Evolutionary conservation across 78 protist species (phyloP).

Genomic region (Planoprotostelium fungivorum): DNA sequence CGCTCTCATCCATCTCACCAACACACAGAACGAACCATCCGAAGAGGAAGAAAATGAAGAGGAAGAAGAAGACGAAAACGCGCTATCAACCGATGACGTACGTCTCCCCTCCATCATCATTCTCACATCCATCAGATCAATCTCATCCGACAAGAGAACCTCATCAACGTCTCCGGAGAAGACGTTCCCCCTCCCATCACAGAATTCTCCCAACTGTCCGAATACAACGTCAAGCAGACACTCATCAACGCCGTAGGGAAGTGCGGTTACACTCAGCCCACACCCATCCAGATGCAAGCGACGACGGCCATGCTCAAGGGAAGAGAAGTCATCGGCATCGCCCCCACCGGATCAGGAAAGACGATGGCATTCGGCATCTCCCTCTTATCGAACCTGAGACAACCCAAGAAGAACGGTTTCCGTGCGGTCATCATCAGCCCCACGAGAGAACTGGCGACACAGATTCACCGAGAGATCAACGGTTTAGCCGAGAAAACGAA

Average conservation of each 20-base stretch:
- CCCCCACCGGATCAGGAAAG: slow-evolving; percentile 95
- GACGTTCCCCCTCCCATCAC: slow-evolving; percentile 40
- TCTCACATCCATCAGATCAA: no score
- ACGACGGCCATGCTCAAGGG: slow-evolving; percentile 50
- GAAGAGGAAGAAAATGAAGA: slow-evolving; percentile 9
- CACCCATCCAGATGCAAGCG: slow-evolving; percentile 69
- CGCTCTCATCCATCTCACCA: background rate
- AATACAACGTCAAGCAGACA: slow-evolving; percentile 12
- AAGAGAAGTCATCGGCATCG: slow-evolving; percentile 79
- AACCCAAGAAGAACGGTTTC: slow-evolving; percentile 34
- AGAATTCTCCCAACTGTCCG: slow-evolving; percentile 13
- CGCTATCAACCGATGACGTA: no score
- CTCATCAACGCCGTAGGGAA: slow-evolving; percentile 11
- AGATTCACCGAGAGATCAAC: slow-evolving; percentile 56
- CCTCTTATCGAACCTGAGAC: slow-evolving; percentile 32
- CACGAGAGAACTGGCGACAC: slow-evolving; percentile 83
- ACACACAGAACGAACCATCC: background rate
- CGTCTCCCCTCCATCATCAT: no score
- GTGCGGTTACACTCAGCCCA: slow-evolving; percentile 28
- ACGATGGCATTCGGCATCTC: slow-evolving; percentile 85
- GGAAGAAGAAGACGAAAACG: slow-evolving; percentile 24
- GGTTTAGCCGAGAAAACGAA: background rate
- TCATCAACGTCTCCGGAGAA: no score
- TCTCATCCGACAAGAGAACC: no score
- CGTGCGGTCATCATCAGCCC: slow-evolving; percentile 82